phyloP scores from a whole-genome alignment of 1,139 yeast species.

The Candida labiduridarum region DNA sequence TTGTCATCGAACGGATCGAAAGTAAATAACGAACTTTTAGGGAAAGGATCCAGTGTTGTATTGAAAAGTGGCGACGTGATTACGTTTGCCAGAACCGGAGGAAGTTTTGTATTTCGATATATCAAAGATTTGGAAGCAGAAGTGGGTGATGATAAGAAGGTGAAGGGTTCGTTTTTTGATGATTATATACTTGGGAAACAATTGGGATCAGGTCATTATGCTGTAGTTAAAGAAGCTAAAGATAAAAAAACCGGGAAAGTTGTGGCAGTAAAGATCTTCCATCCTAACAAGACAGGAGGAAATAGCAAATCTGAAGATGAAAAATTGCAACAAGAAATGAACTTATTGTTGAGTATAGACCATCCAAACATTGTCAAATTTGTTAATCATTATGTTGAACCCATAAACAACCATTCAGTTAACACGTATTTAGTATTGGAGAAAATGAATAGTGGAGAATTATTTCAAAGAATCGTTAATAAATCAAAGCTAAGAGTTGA shows the following conservation, averaged over 20 bases:
- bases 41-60: slow-evolving; percentile 48
- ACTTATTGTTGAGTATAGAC: slow-evolving; percentile 61
- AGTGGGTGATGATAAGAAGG: slow-evolving; percentile 15
- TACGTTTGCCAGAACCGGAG: slow-evolving; percentile 60
- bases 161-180: slow-evolving; percentile 52
- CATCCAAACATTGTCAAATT: slow-evolving; percentile 74
- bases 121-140: slow-evolving; percentile 20
- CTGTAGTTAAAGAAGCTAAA: slow-evolving; percentile 71
- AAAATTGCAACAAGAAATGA: slow-evolving; percentile 68
- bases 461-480: slow-evolving; percentile 68
- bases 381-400: slow-evolving; percentile 69
- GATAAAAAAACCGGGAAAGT: slow-evolving; percentile 57
- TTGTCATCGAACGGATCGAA: slow-evolving; percentile 69
- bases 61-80: slow-evolving; percentile 67
- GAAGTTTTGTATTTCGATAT: slow-evolving; percentile 59
- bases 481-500: slow-evolving; percentile 61
- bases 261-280: slow-evolving; percentile 78
- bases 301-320: slow-evolving; percentile 40
- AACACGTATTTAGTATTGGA: slow-evolving; percentile 73
- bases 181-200: slow-evolving; percentile 62
- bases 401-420: slow-evolving; percentile 52
- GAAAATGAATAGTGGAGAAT: slow-evolving; percentile 73
- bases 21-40: slow-evolving; percentile 58
- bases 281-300: slow-evolving; percentile 53
- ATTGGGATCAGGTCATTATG: slow-evolving; percentile 78